Percentiles rank a stretch among this genome's conserved stretches.
Evolutionary conservation across 2,329 filamentous ascomycete species (phyloP).

Genomic region (Aspergillus sp.): DNA sequence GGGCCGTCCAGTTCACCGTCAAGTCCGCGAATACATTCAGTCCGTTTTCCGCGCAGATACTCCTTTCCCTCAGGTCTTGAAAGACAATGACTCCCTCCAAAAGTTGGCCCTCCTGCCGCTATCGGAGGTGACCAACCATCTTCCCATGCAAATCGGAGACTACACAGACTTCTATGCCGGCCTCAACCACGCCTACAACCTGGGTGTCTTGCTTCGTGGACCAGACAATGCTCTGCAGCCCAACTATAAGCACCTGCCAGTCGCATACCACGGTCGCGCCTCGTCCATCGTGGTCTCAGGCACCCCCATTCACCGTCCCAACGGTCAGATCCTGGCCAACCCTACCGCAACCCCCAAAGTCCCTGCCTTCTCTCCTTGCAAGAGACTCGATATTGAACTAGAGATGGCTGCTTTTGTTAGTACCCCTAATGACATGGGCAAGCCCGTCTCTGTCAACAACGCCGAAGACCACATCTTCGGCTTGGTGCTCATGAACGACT

Average conservation of each 20-base stretch:
- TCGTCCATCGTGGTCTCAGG: conserved; percentile 75
- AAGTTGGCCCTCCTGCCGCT: conserved; percentile 61
- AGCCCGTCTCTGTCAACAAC: conserved; percentile 62
- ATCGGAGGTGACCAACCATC: conserved; percentile 62
- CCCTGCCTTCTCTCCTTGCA: conserved; percentile 65
- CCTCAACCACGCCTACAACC: conserved; percentile 73
- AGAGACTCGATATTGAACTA: conserved; percentile 75
- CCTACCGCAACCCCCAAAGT: conserved; percentile 62
- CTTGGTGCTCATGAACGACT: conserved; percentile 81
- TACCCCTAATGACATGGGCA: conserved; percentile 64
- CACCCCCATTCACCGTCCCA: conserved; percentile 70
- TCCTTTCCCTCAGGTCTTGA: conserved; percentile 61
- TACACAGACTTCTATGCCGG: conserved; percentile 88
- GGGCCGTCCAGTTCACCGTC: conserved; percentile 66
- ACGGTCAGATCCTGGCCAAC: conserved; percentile 71
- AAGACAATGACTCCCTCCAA: conserved; percentile 61
- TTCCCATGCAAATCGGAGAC: conserved; percentile 78
- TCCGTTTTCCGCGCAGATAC: conserved; percentile 64
- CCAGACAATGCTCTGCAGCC: conserved; percentile 72
- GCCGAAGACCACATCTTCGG: conserved; percentile 76
- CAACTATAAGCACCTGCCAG: conserved; percentile 79
- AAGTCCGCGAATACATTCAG: conserved; percentile 71
- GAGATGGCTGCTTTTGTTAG: conserved; percentile 77
- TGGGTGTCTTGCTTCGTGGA: conserved; percentile 72
- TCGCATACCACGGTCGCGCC: conserved; percentile 78